A percentile compares a stretch with the other conserved stretches of the same genome.
Evolutionary conservation across 495 filamentous ascomycete species (phyloP).

Genomic region (Penicillium tannophilum): DNA sequence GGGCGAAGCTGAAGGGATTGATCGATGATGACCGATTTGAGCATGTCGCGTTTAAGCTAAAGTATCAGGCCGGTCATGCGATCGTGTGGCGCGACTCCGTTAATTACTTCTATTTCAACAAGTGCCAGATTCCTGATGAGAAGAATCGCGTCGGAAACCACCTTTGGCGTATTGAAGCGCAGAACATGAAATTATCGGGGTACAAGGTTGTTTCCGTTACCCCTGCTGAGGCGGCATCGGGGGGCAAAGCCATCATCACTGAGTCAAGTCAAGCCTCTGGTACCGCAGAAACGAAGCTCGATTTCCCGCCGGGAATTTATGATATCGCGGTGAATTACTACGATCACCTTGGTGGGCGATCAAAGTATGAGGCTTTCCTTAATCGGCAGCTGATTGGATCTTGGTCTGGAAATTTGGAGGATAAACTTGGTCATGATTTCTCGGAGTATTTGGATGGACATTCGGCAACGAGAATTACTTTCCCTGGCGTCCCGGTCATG

Average conservation of each 20-base stretch:
- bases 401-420: slow-evolving; percentile 61
- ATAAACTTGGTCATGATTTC: slow-evolving; percentile 56
- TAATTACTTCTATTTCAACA: slow-evolving; percentile 59
- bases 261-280: slow-evolving; percentile 51
- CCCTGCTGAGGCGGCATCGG: slow-evolving; percentile 60
- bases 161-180: slow-evolving; percentile 65
- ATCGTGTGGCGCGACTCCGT: slow-evolving; percentile 71
- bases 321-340: slow-evolving; percentile 68
- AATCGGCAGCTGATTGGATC: slow-evolving; percentile 53
- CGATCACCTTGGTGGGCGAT: slow-evolving; percentile 57
- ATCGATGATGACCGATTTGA: slow-evolving; percentile 65
- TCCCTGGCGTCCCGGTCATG: slow-evolving; percentile 49
- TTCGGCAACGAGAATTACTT: slow-evolving; percentile 63
- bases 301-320: slow-evolving; percentile 55
- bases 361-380: slow-evolving; percentile 55
- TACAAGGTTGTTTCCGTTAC: slow-evolving; percentile 53
- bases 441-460: slow-evolving; percentile 63
- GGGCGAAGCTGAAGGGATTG: slow-evolving; percentile 55
- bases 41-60: slow-evolving; percentile 55
- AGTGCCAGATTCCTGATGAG: slow-evolving; percentile 60
- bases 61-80: slow-evolving; percentile 69
- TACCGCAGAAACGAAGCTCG: slow-evolving; percentile 48
- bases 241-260: slow-evolving; percentile 49
- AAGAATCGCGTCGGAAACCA: slow-evolving; percentile 57
- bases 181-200: slow-evolving; percentile 58